Evolutionary conservation across 108 stramenopile species (phyloP), one percentile per base, ranked within the genome.

Genomic region (Seminavis robusta): DNA sequence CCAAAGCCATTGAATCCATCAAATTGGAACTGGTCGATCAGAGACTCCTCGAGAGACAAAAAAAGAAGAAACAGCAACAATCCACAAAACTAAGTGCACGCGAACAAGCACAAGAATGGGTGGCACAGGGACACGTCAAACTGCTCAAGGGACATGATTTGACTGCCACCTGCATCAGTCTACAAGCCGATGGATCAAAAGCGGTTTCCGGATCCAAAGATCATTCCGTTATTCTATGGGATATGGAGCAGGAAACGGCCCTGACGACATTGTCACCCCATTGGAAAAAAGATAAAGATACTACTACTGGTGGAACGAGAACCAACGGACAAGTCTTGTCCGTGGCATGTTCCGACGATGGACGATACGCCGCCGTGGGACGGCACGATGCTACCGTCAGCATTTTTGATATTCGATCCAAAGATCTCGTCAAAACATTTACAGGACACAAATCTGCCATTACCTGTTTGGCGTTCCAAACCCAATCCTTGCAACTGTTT

Each of bases 171-270:
- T 92, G 88, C 64, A 92, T 98, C 3, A 74, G 91, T 6, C 48
- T 99, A 33, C 69, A 74, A 16, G 49, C 56, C 1, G 76, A 81
- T 50, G 74, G 79, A 20, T 43, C 53, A 4, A 55, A 38, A 33
- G 87, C 83, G 10, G 78, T 83, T 30, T 94, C 94, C 16, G 98
- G 96, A 23, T 73, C 91, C 33, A 99, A 99, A 75, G 98, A 99
- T 69, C 94, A 96, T 58, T 88, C 92, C 0, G 64, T 99, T 19
- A 46, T 95, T 41, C 43, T 74, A 29, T 98, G 92, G 90, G 92
- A 99, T 66, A 73, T 97, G 1, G 89, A 96, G 62, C 81, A 73
- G 0, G 88, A 83, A 19, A 74, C 55, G 26, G 64, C 55, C 26
- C 29, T 68, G 1, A 46, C 52, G 0, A 66, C 51, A 13, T 41